Evolutionary conservation across 2,329 filamentous ascomycete genomes (phyloP), one percentile per base, ranked within the genome.

Genomic region (Botrytis cinerea): DNA sequence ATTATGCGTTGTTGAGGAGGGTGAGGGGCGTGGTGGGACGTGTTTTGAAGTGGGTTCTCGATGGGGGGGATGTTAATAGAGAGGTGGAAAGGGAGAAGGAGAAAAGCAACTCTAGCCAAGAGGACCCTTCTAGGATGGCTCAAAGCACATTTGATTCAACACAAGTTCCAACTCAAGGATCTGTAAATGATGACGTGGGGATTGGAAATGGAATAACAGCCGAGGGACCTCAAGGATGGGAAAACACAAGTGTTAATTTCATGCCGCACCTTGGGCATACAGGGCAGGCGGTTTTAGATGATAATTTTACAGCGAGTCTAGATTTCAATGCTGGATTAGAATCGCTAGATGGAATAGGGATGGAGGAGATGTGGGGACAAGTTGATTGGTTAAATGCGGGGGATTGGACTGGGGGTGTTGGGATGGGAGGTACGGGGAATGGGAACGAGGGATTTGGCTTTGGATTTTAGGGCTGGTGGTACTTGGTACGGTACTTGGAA

Each of bases 1-100:
- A 81, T 51, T 79, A 77, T 60, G 70, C 72, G 12, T 74, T 80
- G 28, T 38, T 71, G 32, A 63, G 35, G 32, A 7, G 78, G 25
- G 43, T 63, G 22, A 63, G 57, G 25, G 43, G 57, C 2, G 68
- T 70, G n/a, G 51, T 71, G 12, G 57, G 43, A 14, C n/a, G 57
- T 28, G 69, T 61, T 28, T 32, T 45, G 43, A 62, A 51, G 57
- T 71, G 69, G 43, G 43, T 35, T n/a, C 32, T 72, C 35, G 60
- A 67, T 67, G 45, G 51, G n/a, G 48, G n/a, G 35, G 45, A 68
- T 12, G 38, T 59, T 25, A 43, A 25, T 32, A 67, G n/a, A 16
- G 43, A 67, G 12, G 6, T 38, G n/a, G 70, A 54, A 7, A 67
- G 14, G 46, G 70, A 28, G 22, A 66, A 40, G 35, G 70, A 46